phyloP scores from a whole-genome alignment of 164 flowering plant genomes.

The Vitis amurensis region DNA sequence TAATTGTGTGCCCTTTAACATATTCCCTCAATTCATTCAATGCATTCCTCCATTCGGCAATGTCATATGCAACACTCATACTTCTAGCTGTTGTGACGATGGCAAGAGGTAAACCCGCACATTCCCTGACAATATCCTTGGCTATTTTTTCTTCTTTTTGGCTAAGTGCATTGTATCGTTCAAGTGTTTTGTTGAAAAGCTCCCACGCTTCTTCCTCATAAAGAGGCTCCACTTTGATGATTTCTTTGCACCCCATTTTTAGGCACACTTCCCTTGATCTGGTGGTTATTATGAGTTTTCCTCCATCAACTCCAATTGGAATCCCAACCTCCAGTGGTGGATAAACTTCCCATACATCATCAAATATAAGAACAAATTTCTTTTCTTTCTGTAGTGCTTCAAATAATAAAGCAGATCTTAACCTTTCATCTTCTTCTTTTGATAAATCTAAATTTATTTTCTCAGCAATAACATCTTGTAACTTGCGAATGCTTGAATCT shows the following conservation, averaged over 20 bases:
- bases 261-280: slow-evolving; percentile 19
- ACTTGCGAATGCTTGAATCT: not conserved
- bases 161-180: no score
- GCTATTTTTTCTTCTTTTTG: slow-evolving; percentile 3
- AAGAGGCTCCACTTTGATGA: slow-evolving; percentile 7
- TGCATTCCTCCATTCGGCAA: slow-evolving; percentile 22
- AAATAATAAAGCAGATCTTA: not conserved
- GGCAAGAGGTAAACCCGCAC: slow-evolving; percentile 28
- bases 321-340: slow-evolving; percentile 5
- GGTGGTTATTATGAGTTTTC: slow-evolving; percentile 23
- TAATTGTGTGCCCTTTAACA: not conserved
- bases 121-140: slow-evolving; percentile 8
- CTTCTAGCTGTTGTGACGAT: slow-evolving; percentile 17
- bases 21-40: slow-evolving; percentile 12
- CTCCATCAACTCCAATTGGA: not conserved
- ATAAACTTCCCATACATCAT: slow-evolving; percentile 11
- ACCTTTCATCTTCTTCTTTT: not conserved
- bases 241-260: slow-evolving; percentile 14
- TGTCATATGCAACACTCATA: slow-evolving; percentile 15
- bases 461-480: slow-evolving; percentile 8
- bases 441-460: not conserved
- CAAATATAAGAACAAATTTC: slow-evolving; percentile 9
- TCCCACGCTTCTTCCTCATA: not conserved
- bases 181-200: slow-evolving; percentile 1
- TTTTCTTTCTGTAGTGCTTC: not conserved